Evolutionary conservation across 129 eudicot species (phyloP).

Genomic region (Pulicaria dysenterica): DNA sequence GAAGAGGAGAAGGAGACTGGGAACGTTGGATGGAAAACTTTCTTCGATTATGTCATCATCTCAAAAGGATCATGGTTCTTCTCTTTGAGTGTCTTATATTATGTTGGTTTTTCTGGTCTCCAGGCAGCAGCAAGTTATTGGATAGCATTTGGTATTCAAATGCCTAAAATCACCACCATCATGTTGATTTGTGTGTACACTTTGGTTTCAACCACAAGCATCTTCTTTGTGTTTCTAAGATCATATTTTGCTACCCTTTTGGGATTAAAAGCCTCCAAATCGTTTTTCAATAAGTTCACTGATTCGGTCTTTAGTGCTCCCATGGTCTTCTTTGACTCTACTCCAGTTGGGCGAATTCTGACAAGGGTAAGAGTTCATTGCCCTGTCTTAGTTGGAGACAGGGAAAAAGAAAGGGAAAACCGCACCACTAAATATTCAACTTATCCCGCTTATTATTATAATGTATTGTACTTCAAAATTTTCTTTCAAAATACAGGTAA

Average conservation of each 20-base stretch:
- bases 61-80: conserved; percentile 43
- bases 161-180: conserved; percentile 42
- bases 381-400: background rate
- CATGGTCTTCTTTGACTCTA: conserved; percentile 79
- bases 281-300: conserved; percentile 49
- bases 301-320: conserved; percentile 59
- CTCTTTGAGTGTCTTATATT: conserved; percentile 29
- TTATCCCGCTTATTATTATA: too few relatives aligned
- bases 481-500: too few relatives aligned
- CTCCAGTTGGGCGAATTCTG: conserved; percentile 71
- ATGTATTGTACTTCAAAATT: too few relatives aligned
- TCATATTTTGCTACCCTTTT: conserved; percentile 47
- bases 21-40: conserved; percentile 58
- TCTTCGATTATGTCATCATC: conserved; percentile 51
- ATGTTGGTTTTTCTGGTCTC: conserved; percentile 45
- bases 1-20: conserved; percentile 66
- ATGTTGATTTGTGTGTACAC: conserved; percentile 49
- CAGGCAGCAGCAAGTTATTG: conserved; percentile 77
- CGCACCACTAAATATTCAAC: too few relatives aligned
- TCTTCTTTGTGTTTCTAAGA: conserved; percentile 51
- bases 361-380: conserved; percentile 51
- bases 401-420: too few relatives aligned
- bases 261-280: conserved; percentile 67
- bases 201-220: conserved; percentile 43
- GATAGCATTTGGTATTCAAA: conserved; percentile 58